These are phyloP conservation scores for Fragaria nilgerrensis DNA, from an alignment of 306 rosid species.

Conservation along the genomic window DNA sequence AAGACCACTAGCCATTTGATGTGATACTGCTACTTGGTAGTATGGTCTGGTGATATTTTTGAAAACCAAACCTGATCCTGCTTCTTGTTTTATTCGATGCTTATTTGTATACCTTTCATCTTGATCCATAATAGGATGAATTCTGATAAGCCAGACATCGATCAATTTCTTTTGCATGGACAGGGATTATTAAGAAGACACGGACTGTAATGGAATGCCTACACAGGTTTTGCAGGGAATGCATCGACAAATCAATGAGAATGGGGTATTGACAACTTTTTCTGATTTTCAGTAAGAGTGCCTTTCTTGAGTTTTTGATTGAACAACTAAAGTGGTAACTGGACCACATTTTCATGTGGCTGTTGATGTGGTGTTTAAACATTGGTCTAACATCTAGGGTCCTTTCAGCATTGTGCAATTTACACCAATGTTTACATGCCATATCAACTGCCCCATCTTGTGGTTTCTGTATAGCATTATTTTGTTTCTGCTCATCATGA, in stretches of 20 bases:
- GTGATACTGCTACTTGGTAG: not conserved
- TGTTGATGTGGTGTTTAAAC: not conserved
- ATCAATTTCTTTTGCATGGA: slow-evolving; percentile 13
- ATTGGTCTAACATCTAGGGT: not conserved
- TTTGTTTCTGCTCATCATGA: slow-evolving; percentile 6
- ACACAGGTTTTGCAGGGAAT: slow-evolving; percentile 97
- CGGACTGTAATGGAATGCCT: slow-evolving; percentile 97
- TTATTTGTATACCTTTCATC: not conserved
- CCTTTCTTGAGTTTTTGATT: slow-evolving; percentile 9
- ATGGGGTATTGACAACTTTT: slow-evolving; percentile 55
- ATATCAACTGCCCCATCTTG: not conserved
- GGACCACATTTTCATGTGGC: not conserved
- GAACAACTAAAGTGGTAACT: not conserved
- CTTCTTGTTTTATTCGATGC: not conserved
- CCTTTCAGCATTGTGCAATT: not conserved
- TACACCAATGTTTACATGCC: not conserved
- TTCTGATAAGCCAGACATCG: slow-evolving; percentile 12
- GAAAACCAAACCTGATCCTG: not conserved
- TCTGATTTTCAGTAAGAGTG: slow-evolving; percentile 20
- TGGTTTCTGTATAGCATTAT: not conserved
- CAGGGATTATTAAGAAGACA: slow-evolving; percentile 91
- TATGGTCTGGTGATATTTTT: not conserved
- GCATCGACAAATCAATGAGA: slow-evolving; percentile 97
- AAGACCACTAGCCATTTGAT: not conserved
- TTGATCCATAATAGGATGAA: not conserved